Evolutionary conservation across 257 asterid genomes (phyloP).

Genomic region (Jacaranda mimosifolia): DNA sequence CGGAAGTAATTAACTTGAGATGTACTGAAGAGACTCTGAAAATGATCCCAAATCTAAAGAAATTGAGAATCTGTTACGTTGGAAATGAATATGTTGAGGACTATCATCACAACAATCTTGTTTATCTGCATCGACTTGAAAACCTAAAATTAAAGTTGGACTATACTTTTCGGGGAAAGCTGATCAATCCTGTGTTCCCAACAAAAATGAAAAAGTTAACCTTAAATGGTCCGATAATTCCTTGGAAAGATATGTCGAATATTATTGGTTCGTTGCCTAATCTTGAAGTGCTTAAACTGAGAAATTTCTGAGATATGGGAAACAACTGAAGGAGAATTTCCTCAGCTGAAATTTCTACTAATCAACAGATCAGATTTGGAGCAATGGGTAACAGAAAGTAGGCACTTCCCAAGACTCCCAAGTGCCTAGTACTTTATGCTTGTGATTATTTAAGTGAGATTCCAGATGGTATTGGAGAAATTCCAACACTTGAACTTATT

Average conservation of each 20-base stretch:
- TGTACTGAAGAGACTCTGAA: no score
- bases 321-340: not conserved
- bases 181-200: conserved; percentile 9
- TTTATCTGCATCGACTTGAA: no score
- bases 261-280: not conserved
- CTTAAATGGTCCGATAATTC: not conserved
- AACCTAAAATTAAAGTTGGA: no score
- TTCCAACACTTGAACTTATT: conserved; percentile 6
- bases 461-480: conserved; percentile 18
- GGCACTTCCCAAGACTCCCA: conserved; percentile 8
- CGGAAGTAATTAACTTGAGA: no score
- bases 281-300: not conserved
- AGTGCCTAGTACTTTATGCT: not conserved
- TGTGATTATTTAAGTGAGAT: not conserved
- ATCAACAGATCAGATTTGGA: not conserved
- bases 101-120: no score
- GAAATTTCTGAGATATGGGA: not conserved
- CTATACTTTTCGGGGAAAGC: no score
- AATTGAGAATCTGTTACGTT: no score
- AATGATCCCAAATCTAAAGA: no score
- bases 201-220: not conserved
- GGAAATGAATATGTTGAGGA: no score
- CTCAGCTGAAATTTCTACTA: not conserved
- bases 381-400: conserved; percentile 3
- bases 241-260: not conserved